Base-by-base conservation (phyloP, 2,329 filamentous ascomycete species). In the Verticillium tricorpus region DNA sequence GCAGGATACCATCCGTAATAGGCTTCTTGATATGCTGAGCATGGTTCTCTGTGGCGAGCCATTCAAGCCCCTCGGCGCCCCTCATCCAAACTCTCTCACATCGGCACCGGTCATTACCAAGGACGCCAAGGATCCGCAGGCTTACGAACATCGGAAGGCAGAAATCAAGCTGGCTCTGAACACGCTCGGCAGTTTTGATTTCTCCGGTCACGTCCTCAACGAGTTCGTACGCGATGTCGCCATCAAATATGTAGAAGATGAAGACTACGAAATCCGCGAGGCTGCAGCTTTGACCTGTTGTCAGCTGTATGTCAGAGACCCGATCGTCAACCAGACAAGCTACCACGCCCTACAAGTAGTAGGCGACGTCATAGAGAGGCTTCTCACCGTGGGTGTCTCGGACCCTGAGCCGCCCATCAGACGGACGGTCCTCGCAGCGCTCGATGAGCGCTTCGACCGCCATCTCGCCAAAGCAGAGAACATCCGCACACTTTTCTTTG, bases 161-260 rank as follows among this genome's bases (percentile, higher is more conserved):
- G 94, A 99, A 73, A 91, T 99, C 65, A 96, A 96, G 66, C 82
- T 99, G 59, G 95, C 95, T 4, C 83, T 99, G 17, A 93, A 96
- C 70, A 99, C 96, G 0, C 82, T 99, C 0, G 96, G 95, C n/a
- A 97, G 93, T 72, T 99, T 99, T 70, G 95, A 99, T 74, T 99
- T 99, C 71, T 89, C 84, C 64, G 89, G 92, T 2, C 93, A 98
- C 70, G 90, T 97, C 17, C 80, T 99, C 17, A 99, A 99, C 70
- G 96, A 99, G 73, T 99, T 99, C 68, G 95, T 99, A 32, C 91
- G 95, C 28, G 95, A 99, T 72, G 95, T 99, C 58, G 95, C 96
- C 4, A 96, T 99, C 71, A 95, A 94, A 73, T 99, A 97, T 69
- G 94, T 99, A 52, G 94, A 99, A 68, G 95, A 96, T 66, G 94